Percentiles rank a stretch among this genome's conserved stretches.
These are phyloP conservation scores for Globisporangium ultimum DNA, from an alignment of 352 stramenopile genomes.

Conservation along the genomic window DNA sequence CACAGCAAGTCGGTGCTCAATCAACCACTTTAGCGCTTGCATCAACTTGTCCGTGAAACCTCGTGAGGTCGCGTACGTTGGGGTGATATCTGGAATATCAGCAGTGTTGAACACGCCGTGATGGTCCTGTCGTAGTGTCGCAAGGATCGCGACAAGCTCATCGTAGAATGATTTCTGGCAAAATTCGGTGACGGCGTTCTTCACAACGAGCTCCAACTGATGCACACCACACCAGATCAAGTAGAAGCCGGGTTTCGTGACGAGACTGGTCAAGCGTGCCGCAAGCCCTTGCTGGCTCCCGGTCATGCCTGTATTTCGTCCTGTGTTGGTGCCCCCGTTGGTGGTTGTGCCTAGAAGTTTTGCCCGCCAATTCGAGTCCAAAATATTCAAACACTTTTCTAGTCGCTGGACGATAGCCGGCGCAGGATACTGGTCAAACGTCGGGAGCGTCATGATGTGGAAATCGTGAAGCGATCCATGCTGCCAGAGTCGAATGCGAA, in stretches of 20 bases:
- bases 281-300: slow-evolving; percentile 47
- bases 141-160: slow-evolving; percentile 41
- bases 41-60: slow-evolving; percentile 43
- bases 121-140: slow-evolving; percentile 27
- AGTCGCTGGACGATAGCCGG: slow-evolving; percentile 33
- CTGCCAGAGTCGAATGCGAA: slow-evolving; percentile 56
- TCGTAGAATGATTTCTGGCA: slow-evolving; percentile 52
- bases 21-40: slow-evolving; percentile 48
- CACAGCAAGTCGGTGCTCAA: slow-evolving; percentile 32
- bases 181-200: slow-evolving; percentile 43
- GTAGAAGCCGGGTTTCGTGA: slow-evolving; percentile 47
- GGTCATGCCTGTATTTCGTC: slow-evolving; percentile 36
- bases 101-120: slow-evolving; percentile 17
- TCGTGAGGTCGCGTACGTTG: slow-evolving; percentile 22
- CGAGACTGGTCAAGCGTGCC: slow-evolving; percentile 35
- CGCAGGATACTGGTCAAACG: slow-evolving; percentile 40
- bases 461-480: slow-evolving; percentile 51
- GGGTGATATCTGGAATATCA: slow-evolving; percentile 37
- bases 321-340: slow-evolving; percentile 35
- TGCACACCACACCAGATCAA: slow-evolving; percentile 59
- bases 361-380: slow-evolving; percentile 45
- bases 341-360: slow-evolving; percentile 55
- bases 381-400: slow-evolving; percentile 34
- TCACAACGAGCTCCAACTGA: slow-evolving; percentile 57
- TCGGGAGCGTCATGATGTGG: slow-evolving; percentile 43